Evolutionary conservation across 208 protist genomes (phyloP).

Genomic region (Leishmania gerbilli): DNA sequence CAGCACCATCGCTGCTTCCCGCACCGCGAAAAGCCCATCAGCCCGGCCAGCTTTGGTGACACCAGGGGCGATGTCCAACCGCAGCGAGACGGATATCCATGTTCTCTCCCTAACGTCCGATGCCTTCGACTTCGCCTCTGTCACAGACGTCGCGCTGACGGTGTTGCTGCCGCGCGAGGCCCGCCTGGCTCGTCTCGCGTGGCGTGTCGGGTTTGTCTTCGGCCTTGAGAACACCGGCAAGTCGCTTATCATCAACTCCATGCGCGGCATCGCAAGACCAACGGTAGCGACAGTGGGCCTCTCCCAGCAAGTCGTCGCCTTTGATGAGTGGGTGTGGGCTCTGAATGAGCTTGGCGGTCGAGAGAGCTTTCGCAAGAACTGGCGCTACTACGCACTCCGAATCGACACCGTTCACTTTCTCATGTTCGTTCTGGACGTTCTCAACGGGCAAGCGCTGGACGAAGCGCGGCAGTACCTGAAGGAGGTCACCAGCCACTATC

Average conservation of each 20-base stretch:
- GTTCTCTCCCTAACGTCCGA: neutral
- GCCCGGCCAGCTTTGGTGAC: neutral
- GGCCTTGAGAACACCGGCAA: conserved; percentile 87
- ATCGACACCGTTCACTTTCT: conserved; percentile 75
- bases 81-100: neutral
- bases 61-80: neutral
- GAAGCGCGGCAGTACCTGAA: conserved; percentile 67
- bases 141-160: conserved; percentile 68
- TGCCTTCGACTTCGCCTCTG: conserved; percentile 58
- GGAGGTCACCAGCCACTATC: conserved; percentile 55
- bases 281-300: conserved; percentile 85
- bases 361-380: conserved; percentile 83
- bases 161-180: conserved; percentile 75
- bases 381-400: conserved; percentile 70
- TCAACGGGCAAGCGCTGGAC: conserved; percentile 38
- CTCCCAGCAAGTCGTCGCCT: conserved; percentile 68
- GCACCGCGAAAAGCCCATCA: neutral
- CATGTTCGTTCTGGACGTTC: conserved; percentile 77
- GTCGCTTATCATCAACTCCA: conserved; percentile 76
- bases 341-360: conserved; percentile 84
- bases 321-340: conserved; percentile 83
- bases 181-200: conserved; percentile 48
- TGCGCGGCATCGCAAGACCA: conserved; percentile 59
- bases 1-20: neutral
- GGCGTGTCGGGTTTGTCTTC: conserved; percentile 68